Percentiles rank a stretch among this genome's conserved stretches.
Conservation (phyloP, 176 grass and related monocot species). For the Typha latifolia region DNA sequence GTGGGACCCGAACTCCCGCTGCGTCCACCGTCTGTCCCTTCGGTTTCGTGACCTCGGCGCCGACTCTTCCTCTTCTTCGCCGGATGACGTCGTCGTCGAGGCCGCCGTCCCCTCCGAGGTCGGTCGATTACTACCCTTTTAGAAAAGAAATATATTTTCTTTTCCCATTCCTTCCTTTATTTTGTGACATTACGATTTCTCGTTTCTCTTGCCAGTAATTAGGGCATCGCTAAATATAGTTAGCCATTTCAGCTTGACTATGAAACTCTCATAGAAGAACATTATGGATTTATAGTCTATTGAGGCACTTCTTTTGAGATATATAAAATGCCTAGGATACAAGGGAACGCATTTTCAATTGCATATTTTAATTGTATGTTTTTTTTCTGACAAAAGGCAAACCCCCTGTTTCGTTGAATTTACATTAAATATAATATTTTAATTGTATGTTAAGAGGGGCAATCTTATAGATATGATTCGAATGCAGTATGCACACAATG, state of each 20-base stretch:
- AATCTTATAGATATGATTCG: too few species aligned
- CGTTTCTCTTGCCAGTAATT: too few species aligned
- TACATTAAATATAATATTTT: too few species aligned
- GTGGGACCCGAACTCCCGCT: slow-evolving; percentile 43
- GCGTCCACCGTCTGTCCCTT: slow-evolving; percentile 53
- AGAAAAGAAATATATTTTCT: too few species aligned
- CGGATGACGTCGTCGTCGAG: slow-evolving; percentile 43
- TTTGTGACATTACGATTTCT: too few species aligned
- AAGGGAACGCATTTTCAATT: not conserved
- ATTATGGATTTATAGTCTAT: too few species aligned
- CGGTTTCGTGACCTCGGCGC: slow-evolving; percentile 47
- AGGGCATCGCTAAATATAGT: too few species aligned
- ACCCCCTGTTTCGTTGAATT: too few species aligned
- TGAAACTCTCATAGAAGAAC: too few species aligned
- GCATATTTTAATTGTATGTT: not conserved
- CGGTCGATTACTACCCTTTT: not conserved
- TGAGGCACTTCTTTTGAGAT: not conserved
- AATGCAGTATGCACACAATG: not conserved
- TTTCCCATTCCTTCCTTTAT: too few species aligned
- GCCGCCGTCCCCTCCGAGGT: slow-evolving; percentile 82
- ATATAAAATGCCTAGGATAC: not conserved
- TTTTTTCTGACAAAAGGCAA: too few species aligned
- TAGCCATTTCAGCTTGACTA: too few species aligned
- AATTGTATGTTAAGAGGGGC: not conserved
- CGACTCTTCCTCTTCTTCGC: slow-evolving; percentile 12